Conservation (phyloP, 371 early-diverging fungal genomes). For the Mortierella sp. region DNA sequence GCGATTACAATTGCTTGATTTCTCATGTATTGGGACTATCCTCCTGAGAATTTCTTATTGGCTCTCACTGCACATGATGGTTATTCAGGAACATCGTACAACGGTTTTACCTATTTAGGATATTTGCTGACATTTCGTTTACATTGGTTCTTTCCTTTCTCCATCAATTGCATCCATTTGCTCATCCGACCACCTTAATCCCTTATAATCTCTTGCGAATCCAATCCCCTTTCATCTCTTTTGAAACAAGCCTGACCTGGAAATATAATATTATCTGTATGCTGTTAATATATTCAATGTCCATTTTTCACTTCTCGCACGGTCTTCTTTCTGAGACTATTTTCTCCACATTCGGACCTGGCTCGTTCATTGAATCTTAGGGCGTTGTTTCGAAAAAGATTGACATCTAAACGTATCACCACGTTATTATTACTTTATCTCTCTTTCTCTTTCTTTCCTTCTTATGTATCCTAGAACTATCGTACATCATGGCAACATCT, state of each 20-base stretch:
- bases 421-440: background rate
- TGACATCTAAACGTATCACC: background rate
- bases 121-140: too few species aligned
- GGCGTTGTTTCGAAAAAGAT: background rate
- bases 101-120: too few species aligned
- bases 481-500: background rate
- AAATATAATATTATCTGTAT: background rate
- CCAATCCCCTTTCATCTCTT: background rate
- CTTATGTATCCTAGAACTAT: background rate
- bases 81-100: too few species aligned
- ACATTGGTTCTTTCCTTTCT: too few species aligned
- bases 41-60: too few species aligned
- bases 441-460: background rate
- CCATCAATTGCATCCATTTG: too few species aligned
- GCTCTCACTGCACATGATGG: too few species aligned
- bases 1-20: too few species aligned
- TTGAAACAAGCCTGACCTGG: too few species aligned
- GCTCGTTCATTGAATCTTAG: background rate
- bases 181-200: too few species aligned
- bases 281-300: background rate
- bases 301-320: background rate
- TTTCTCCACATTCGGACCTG: conserved; percentile 1
- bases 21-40: too few species aligned
- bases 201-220: too few species aligned
- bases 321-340: background rate